Evolutionary conservation across 768 basidiomycete genomes (phyloP).

Genomic region (Hemileccinum impolitum): DNA sequence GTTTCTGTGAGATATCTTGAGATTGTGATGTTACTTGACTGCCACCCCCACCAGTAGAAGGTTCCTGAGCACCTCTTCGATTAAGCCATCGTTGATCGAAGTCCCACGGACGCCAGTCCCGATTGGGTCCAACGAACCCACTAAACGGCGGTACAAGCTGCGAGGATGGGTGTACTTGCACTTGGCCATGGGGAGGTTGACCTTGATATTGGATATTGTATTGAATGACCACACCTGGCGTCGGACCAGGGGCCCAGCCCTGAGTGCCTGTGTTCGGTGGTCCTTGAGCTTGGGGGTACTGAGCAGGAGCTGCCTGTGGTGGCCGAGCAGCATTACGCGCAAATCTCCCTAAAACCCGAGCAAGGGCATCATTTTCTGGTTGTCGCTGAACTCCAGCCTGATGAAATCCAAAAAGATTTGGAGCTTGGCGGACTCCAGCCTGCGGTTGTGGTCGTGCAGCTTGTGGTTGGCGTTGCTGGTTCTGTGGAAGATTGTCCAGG

Average conservation of each 20-base stretch:
- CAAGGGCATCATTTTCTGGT: conserved; percentile 35
- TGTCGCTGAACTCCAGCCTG: conserved; percentile 33
- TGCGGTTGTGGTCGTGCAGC: conserved; percentile 25
- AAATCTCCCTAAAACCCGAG: conserved; percentile 45
- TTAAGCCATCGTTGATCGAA: conserved; percentile 33
- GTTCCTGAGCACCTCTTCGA: conserved; percentile 13
- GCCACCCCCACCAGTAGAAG: conserved; percentile 1
- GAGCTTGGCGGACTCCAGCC: conserved; percentile 30
- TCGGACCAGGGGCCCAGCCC: conserved; percentile 34
- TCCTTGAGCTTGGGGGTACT: conserved; percentile 28
- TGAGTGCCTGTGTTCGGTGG: conserved; percentile 32
- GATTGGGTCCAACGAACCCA: conserved; percentile 64
- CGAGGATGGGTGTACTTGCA: conserved; percentile 24
- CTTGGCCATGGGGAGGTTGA: conserved; percentile 34
- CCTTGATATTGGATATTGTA: conserved; percentile 62
- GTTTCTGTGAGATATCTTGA: conserved; percentile 22
- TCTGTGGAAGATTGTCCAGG: conserved; percentile 46
- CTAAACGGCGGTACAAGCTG: conserved; percentile 51
- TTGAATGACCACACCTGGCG: conserved; percentile 54
- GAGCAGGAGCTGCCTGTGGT: conserved; percentile 31
- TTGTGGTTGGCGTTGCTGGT: conserved; percentile 31
- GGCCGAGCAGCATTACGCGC: conserved; percentile 52
- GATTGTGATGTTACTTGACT: conserved; percentile 6
- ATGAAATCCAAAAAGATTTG: conserved; percentile 29
- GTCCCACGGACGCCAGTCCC: conserved; percentile 66